Conservation (phyloP, 768 basidiomycete genomes). For the Boletus fagicola region DNA sequence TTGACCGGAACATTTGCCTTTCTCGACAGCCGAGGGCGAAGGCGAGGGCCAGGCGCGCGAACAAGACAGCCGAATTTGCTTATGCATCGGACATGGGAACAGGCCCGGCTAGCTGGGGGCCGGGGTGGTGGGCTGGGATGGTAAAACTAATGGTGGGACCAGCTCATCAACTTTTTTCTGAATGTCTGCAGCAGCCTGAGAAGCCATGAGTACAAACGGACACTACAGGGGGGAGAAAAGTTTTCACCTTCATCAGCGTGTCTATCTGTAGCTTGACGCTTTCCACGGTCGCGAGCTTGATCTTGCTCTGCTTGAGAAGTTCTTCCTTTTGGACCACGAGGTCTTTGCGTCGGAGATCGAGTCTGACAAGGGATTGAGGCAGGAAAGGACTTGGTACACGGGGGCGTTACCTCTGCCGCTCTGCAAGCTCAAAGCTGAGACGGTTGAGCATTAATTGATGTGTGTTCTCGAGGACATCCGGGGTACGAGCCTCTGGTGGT, state of each 20-base stretch:
- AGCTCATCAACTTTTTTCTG: conserved; percentile 77
- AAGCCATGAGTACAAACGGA: conserved; percentile 15
- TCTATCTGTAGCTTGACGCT: conserved; percentile 78
- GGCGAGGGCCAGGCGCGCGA: background rate
- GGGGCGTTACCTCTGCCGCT: conserved; percentile 72
- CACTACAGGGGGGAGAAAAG: conserved; percentile 1
- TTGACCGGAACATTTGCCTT: background rate
- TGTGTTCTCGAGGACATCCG: conserved; percentile 60
- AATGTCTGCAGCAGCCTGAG: conserved; percentile 64
- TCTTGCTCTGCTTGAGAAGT: conserved; percentile 74
- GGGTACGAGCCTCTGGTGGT: conserved; percentile 61
- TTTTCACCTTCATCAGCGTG: conserved; percentile 62
- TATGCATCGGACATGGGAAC: background rate
- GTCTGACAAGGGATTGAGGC: conserved; percentile 40
- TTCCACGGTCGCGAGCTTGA: conserved; percentile 71
- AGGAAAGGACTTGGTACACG: conserved; percentile 1
- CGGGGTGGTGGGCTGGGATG: conserved; percentile 29
- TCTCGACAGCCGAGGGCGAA: conserved; percentile 8
- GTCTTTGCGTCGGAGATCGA: conserved; percentile 69
- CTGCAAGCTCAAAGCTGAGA: conserved; percentile 81
- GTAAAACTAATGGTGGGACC: conserved; percentile 43
- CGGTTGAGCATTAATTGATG: conserved; percentile 89
- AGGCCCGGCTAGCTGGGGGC: conserved; percentile 17
- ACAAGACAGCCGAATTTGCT: conserved; percentile 5
- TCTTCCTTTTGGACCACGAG: conserved; percentile 71